Percentiles rank a stretch among this genome's conserved stretches.
Conservation (phyloP, 805 yeast species). For the Lipomyces yamanashiensis region DNA sequence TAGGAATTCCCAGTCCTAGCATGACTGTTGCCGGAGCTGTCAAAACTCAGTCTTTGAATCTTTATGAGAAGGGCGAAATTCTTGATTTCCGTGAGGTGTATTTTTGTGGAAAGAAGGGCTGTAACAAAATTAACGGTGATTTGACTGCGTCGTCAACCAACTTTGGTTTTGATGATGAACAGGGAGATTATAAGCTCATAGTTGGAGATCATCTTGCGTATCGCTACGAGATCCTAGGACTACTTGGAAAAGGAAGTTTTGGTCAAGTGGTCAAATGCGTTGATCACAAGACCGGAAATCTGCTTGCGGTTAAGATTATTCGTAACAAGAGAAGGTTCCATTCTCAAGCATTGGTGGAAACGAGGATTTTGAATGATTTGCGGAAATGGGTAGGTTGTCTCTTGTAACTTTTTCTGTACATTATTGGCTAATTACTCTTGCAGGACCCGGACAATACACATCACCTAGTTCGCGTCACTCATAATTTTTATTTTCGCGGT, state of each 20-base stretch:
- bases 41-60: slow-evolving; percentile 45
- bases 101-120: slow-evolving; percentile 53
- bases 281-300: slow-evolving; percentile 63
- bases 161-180: slow-evolving; percentile 73
- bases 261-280: slow-evolving; percentile 73
- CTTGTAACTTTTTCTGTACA: neutral
- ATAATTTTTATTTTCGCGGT: slow-evolving; percentile 77
- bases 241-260: slow-evolving; percentile 79
- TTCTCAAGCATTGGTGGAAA: slow-evolving; percentile 77
- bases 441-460: slow-evolving; percentile 43
- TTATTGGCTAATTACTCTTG: too few species aligned
- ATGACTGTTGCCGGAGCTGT: slow-evolving; percentile 23
- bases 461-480: slow-evolving; percentile 59
- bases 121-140: slow-evolving; percentile 37
- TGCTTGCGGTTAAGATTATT: slow-evolving; percentile 77
- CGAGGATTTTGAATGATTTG: slow-evolving; percentile 63
- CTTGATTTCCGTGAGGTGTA: slow-evolving; percentile 55
- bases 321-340: slow-evolving; percentile 75
- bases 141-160: slow-evolving; percentile 45
- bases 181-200: slow-evolving; percentile 62
- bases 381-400: slow-evolving; percentile 39
- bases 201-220: slow-evolving; percentile 75
- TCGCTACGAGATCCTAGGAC: slow-evolving; percentile 63
- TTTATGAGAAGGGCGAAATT: slow-evolving; percentile 67
- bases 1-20: slow-evolving; percentile 1